phyloP scores from a whole-genome alignment of 495 filamentous ascomycete species.

The Cenococcum geophilum region DNA sequence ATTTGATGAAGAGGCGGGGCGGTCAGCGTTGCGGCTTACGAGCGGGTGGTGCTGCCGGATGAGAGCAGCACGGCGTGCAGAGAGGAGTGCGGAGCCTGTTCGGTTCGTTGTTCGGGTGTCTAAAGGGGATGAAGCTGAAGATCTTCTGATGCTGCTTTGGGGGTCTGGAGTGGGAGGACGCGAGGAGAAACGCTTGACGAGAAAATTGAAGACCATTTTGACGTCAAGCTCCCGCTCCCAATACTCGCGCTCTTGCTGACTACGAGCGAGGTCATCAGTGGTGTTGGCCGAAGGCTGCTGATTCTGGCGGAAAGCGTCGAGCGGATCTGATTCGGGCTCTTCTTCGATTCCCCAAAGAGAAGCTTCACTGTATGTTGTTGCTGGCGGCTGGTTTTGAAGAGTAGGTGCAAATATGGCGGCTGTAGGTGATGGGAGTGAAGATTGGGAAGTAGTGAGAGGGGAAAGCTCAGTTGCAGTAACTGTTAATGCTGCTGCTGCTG shows the following conservation, averaged over 20 bases:
- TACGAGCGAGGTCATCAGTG: constrained; percentile 17
- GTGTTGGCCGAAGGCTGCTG: constrained; percentile 23
- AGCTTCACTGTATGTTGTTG: constrained; percentile 41
- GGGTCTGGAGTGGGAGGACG: constrained; percentile 18
- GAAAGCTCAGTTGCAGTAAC: constrained; percentile 5
- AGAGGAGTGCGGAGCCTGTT: constrained; percentile 42
- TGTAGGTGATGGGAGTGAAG: constrained; percentile 33
- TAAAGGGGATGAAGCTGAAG: constrained; percentile 18
- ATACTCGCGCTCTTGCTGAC: constrained; percentile 50
- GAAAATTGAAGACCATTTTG: constrained; percentile 79
- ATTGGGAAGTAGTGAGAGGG: constrained; percentile 8
- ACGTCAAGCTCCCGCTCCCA: constrained; percentile 87
- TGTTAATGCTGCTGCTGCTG: neutral
- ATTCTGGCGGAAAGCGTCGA: constrained; percentile 18
- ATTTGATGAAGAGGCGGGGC: constrained; percentile 33
- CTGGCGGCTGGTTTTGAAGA: constrained; percentile 19
- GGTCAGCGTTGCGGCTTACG: constrained; percentile 15
- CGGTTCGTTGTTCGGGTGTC: constrained; percentile 32
- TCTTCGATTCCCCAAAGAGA: constrained; percentile 67
- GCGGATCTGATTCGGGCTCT: constrained; percentile 39
- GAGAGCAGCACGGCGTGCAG: constrained; percentile 69
- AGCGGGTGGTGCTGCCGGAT: constrained; percentile 77
- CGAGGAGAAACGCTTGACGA: constrained; percentile 64
- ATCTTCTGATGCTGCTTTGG: constrained; percentile 3
- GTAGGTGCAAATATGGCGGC: constrained; percentile 44